phyloP scores from a whole-genome alignment of 768 basidiomycete species.

The Pholiota conissans region DNA sequence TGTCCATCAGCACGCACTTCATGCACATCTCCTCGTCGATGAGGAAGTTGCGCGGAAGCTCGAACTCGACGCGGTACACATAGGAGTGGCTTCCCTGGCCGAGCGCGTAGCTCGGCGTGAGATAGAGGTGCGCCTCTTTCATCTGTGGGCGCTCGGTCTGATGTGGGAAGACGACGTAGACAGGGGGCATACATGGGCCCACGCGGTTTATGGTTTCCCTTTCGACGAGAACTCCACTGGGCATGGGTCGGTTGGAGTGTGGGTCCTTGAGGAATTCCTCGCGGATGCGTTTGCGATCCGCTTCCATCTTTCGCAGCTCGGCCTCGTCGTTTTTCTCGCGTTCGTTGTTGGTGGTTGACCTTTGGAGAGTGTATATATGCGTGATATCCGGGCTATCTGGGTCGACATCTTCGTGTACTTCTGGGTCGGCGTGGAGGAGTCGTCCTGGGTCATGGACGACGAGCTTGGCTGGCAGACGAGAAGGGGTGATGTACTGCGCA shows the following conservation, averaged over 20 bases:
- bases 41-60: conserved; percentile 48
- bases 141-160: background rate
- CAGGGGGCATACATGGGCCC: conserved; percentile 11
- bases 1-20: conserved; percentile 34
- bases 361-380: conserved; percentile 7
- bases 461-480: conserved; percentile 23
- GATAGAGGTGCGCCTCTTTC: conserved; percentile 47
- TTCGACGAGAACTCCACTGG: background rate
- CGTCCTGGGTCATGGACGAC: conserved; percentile 26
- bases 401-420: background rate
- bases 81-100: conserved; percentile 55
- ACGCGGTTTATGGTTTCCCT: background rate
- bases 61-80: conserved; percentile 51
- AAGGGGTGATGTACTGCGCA: conserved; percentile 6
- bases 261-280: conserved; percentile 1
- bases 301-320: background rate
- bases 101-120: conserved; percentile 33
- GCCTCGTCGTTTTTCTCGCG: background rate
- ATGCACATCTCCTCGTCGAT: conserved; percentile 34
- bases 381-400: conserved; percentile 4
- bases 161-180: conserved; percentile 30
- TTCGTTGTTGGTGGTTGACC: background rate
- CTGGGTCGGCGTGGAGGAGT: conserved; percentile 6
- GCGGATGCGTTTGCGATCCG: background rate
- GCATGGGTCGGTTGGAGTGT: conserved; percentile 8